Evolutionary conservation across 2,329 filamentous ascomycete species (phyloP), one percentile per base, ranked within the genome.

Genomic region (Bipolaris gigantea): DNA sequence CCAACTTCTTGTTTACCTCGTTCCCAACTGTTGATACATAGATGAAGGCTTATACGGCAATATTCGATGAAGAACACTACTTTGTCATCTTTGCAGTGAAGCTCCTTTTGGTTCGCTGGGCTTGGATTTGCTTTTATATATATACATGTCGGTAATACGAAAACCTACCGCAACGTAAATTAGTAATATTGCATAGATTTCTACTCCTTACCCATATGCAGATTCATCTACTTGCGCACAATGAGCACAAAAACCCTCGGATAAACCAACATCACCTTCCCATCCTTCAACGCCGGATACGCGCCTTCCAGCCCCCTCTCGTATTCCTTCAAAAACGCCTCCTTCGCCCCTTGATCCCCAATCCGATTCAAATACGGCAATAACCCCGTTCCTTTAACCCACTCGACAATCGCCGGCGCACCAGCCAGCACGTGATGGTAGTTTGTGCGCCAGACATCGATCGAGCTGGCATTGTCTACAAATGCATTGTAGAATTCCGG

Each of bases 331-430:
- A 84, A 54, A 59, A 80, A 86, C 1, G 43, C 75, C 9, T 74
- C 66, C 54, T 71, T 76, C 44, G 48, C 59, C 18, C 25, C 60
- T 30, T 80, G 75, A 2, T 72, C 68, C 1, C 70, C 66, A 34
- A 86, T 71, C 3, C 75, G 72, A 41, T 84, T 76, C 49, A 86
- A 48, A 60, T 77, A 86, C 0, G 84, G 84, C 59, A 77, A 75
- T 59, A 86, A 64, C 0, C 82, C 84, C 0, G 82, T 84, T 0
- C 81, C 80, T 58, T 79, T 81, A 3, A 86, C 80, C 84, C 84
- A 86, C 65, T 85, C 83, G 5, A 85, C 79, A 38, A 86, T 80
- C 1, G 75, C 79, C 11, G 68, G 57, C 18, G 81, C 81, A 19
- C 73, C 76, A 2, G 76, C 72, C 52, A 86, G 64, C 0, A 78